These are phyloP conservation scores for Basipetospora chlamydospora DNA, from an alignment of 2,329 filamentous ascomycete genomes.

Conservation along the genomic window DNA sequence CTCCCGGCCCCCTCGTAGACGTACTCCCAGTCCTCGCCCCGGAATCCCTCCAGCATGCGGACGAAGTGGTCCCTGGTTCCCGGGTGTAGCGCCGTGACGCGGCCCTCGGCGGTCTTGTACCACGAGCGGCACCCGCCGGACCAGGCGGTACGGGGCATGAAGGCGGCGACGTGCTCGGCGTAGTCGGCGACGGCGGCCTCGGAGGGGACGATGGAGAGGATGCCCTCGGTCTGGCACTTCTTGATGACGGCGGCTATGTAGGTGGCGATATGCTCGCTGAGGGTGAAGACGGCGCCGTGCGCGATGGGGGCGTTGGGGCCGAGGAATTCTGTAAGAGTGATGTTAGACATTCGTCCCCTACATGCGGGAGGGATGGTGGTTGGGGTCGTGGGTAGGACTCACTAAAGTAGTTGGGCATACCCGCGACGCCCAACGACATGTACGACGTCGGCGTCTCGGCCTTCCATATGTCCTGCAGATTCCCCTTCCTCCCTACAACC, in stretches of 20 bases:
- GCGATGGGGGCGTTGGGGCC: slow-evolving; percentile 37
- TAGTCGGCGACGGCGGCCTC: slow-evolving; percentile 34
- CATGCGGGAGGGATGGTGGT: no score
- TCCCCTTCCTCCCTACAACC: slow-evolving; percentile 31
- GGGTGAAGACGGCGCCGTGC: slow-evolving; percentile 35
- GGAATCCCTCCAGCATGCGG: slow-evolving; percentile 34
- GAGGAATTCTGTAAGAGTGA: slow-evolving; percentile 24
- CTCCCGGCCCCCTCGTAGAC: slow-evolving; percentile 18
- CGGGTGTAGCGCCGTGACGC: slow-evolving; percentile 34
- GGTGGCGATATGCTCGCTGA: slow-evolving; percentile 34
- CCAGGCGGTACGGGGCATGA: slow-evolving; percentile 41
- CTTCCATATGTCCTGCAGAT: slow-evolving; percentile 34
- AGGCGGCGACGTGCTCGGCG: slow-evolving; percentile 29
- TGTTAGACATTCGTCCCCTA: background rate
- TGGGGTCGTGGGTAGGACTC: no score
- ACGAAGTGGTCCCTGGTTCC: slow-evolving; percentile 37
- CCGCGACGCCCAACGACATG: slow-evolving; percentile 36
- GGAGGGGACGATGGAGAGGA: slow-evolving; percentile 30
- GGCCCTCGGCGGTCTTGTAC: slow-evolving; percentile 32
- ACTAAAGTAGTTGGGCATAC: slow-evolving; percentile 43
- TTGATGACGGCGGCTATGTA: slow-evolving; percentile 33
- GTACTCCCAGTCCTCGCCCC: slow-evolving; percentile 40
- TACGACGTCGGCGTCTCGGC: slow-evolving; percentile 30
- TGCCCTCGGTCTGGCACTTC: slow-evolving; percentile 35
- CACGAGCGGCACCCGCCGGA: slow-evolving; percentile 30